Evolutionary conservation across 176 grass and related monocot species (phyloP).

Genomic region (Musa schizocarpa): DNA sequence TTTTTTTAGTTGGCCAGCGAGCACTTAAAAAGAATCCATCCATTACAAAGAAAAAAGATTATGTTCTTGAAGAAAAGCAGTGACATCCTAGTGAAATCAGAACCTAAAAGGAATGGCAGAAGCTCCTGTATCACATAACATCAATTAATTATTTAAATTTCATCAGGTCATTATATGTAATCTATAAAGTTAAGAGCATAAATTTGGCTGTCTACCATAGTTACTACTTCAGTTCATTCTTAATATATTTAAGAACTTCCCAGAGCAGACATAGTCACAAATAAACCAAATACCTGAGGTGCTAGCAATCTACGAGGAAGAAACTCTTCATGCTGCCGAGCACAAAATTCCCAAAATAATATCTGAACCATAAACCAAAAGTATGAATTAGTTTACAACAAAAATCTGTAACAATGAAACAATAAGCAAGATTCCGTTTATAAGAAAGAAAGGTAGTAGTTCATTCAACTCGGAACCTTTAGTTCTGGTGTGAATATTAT

Average conservation of each 20-base stretch:
- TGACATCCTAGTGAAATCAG: too few relatives aligned
- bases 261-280: not conserved
- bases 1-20: too few relatives aligned
- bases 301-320: constrained; percentile 68
- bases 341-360: constrained; percentile 96
- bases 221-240: not conserved
- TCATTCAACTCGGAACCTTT: constrained; percentile 35
- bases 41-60: too few relatives aligned
- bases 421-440: not conserved
- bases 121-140: too few relatives aligned
- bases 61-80: too few relatives aligned
- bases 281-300: constrained; percentile 53
- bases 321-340: constrained; percentile 73
- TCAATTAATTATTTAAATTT: too few relatives aligned
- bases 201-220: not conserved
- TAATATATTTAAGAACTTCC: not conserved
- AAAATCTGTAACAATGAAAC: constrained; percentile 4
- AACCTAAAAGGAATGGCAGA: too few relatives aligned
- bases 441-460: not conserved
- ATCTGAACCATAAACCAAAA: constrained; percentile 35
- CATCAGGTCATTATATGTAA: too few relatives aligned
- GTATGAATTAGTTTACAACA: constrained; percentile 15
- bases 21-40: too few relatives aligned
- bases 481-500: constrained; percentile 95
- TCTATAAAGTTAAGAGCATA: not conserved